Evolutionary conservation across 306 rosid genomes (phyloP), one percentile per base, ranked within the genome.

Genomic region (Corylus avellana): DNA sequence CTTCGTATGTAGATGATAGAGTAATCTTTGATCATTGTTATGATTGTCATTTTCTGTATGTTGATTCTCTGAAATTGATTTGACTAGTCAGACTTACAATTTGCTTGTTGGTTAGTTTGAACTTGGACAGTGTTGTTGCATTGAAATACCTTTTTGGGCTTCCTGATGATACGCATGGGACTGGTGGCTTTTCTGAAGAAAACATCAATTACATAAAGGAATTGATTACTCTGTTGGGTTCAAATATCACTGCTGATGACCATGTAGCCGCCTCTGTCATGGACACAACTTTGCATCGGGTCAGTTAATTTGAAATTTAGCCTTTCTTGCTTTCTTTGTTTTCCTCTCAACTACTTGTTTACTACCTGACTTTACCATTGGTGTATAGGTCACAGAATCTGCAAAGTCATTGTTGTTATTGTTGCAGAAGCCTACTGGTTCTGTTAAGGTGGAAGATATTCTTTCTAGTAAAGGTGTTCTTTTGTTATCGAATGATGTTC

Each of bases 61-160:
- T 39, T 68, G 32, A 3, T 76, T 79, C 29, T 63, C 69, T 80
- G 71, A 75, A 74, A 59, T 46, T 56, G 17, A 35, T 80, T 39
- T 83, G 50, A 80, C 77, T 49, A 72, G 77, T 58, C 64, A 63
- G 39, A 84, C 81, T 92, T 50, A 88, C 78, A 14, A 70, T 85
- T 88, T 85, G 66, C 83, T 78, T 87, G 79, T 86, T 88, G 89
- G 81, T 79, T 83, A 90, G 96, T 82, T 90, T 93, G 90, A 77
- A 87, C 81, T 74, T 87, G 76, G 90, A 91, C 85, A 90, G 90
- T 87, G 92, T 93, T 80, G 84, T 76, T 49, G 84, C 79, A 3
- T 79, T 95, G 90, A 95, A 89, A 80, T 83, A 82, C 85, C 93
- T 95, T 83, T 95, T 89, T 87, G 99, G 98, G 79, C 73, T 91